A percentile compares a stretch with the other conserved stretches of the same genome.
phyloP scores from a whole-genome alignment of 2,329 filamentous ascomycete species.

The Stylonectria norvegica region DNA sequence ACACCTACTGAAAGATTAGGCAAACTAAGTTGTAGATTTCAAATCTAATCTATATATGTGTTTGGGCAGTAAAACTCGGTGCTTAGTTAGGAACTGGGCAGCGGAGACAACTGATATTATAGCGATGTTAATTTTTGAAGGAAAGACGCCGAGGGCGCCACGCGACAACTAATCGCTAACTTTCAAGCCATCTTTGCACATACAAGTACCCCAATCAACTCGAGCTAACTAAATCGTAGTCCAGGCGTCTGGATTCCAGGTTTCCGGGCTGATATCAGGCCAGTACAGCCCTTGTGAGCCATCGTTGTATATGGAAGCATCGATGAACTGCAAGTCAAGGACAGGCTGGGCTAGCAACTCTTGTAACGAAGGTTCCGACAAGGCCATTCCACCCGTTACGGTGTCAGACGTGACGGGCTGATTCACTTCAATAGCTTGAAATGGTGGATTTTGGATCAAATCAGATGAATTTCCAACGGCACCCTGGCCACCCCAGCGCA shows the following conservation, averaged over 20 bases:
- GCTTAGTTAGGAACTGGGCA: too few species aligned
- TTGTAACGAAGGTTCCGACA: slow-evolving; percentile 35
- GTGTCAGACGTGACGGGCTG: slow-evolving; percentile 10
- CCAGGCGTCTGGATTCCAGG: slow-evolving; percentile 20
- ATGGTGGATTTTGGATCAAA: slow-evolving; percentile 8
- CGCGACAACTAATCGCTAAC: too few species aligned
- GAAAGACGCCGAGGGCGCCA: too few species aligned
- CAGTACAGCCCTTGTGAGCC: slow-evolving; percentile 4
- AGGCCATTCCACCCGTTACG: slow-evolving; percentile 33
- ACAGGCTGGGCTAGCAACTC: slow-evolving; percentile 33
- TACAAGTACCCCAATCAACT: not conserved
- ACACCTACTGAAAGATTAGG: too few species aligned
- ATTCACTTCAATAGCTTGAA: slow-evolving; percentile 16
- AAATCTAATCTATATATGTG: too few species aligned
- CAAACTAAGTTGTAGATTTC: too few species aligned
- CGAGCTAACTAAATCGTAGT: slow-evolving; percentile 10
- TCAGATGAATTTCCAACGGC: slow-evolving; percentile 3
- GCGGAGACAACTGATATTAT: too few species aligned
- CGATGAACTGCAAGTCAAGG: slow-evolving; percentile 33
- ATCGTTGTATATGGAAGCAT: slow-evolving; percentile 18
- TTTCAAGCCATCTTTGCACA: too few species aligned
- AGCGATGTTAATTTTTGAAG: too few species aligned
- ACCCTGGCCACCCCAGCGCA: slow-evolving; percentile 15
- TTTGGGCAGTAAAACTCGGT: too few species aligned
- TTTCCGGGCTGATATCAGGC: slow-evolving; percentile 24